Evolutionary conservation across 2,329 filamentous ascomycete genomes (phyloP), one percentile per base, ranked within the genome.

Genomic region (Aureobasidium subglaciale): DNA sequence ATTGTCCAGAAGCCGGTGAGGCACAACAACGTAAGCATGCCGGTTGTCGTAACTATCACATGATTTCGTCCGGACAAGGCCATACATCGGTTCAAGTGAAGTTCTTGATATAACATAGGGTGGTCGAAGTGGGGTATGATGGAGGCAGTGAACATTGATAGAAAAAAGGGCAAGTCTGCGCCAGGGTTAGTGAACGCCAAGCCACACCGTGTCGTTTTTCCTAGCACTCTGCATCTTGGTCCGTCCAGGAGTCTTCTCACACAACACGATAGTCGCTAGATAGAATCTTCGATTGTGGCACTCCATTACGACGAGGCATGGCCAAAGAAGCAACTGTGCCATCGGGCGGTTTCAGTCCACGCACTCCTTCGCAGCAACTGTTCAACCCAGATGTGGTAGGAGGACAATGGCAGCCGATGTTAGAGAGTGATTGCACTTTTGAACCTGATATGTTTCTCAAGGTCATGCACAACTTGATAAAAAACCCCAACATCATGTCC

Each of bases 401-500:
- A 37, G 46, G 46, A n/a, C 29, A 54, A 41, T 59, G 58, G 58
- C 30, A 65, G 62, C 3, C 70, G 9, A 63, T 73, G 27, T 67
- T 73, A 37, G 65, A 63, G 8, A 64, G 64, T n/a, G 65, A 65
- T 11, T 88, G 86, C 67, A 75, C 75, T 11, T 91, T 90, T 65
- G 71, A 78, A 15, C 78, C 83, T 1, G 74, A 78, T 27, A 74
- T 82, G 55, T 92, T 90, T 67, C 71, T 76, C 58, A 70, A 77
- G 37, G 84, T 87, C 48, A 88, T 90, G 82, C 71, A 83, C 62
- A 89, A 91, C 64, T 74, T 91, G 56, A 80, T 92, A 60, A 80
- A 79, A 62, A 91, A 92, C 63, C 88, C 88, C 0, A 92, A 93
- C 61, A 76, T 90, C 69, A 90, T 89, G 61, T 88, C 87, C 0